phyloP scores from a whole-genome alignment of 2,329 filamentous ascomycete species.

The Aspergillus quadrilineatus region DNA sequence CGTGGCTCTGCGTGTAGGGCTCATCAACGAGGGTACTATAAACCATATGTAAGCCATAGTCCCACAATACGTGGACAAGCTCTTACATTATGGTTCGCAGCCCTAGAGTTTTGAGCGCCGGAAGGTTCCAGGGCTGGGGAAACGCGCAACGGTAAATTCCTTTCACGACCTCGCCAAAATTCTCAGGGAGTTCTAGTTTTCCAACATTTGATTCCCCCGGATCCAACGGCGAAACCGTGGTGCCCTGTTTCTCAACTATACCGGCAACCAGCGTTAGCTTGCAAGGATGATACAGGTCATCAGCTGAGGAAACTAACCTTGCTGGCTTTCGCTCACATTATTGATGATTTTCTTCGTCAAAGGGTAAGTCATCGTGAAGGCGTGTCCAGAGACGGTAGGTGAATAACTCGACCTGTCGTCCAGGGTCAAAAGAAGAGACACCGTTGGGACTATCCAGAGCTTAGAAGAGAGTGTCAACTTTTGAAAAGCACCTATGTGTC shows the following conservation, averaged over 20 bases:
- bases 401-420: not conserved
- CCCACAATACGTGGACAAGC: not conserved
- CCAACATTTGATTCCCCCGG: slow-evolving; percentile 23
- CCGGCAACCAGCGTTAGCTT: not conserved
- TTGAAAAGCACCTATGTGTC: not conserved
- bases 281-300: not conserved
- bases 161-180: slow-evolving; percentile 73
- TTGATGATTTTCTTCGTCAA: slow-evolving; percentile 19
- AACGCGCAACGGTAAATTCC: slow-evolving; percentile 82
- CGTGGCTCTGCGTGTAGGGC: slow-evolving; percentile 52
- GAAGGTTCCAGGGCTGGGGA: slow-evolving; percentile 68
- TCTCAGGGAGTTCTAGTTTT: slow-evolving; percentile 52
- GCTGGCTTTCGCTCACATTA: slow-evolving; percentile 14
- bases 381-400: not conserved
- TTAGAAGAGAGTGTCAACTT: not conserved
- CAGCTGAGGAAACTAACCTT: slow-evolving; percentile 6
- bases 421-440: not conserved
- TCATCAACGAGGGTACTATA: slow-evolving; percentile 63
- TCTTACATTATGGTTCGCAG: slow-evolving; percentile 76
- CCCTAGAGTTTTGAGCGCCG: slow-evolving; percentile 64
- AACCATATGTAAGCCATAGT: not conserved
- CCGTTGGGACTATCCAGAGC: not conserved
- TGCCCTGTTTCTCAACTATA: slow-evolving; percentile 1
- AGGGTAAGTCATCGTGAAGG: slow-evolving; percentile 18
- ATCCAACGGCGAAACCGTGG: slow-evolving; percentile 10